Evolutionary conservation across 148 eudicot genomes (phyloP).

Genomic region (Cornus florida): DNA sequence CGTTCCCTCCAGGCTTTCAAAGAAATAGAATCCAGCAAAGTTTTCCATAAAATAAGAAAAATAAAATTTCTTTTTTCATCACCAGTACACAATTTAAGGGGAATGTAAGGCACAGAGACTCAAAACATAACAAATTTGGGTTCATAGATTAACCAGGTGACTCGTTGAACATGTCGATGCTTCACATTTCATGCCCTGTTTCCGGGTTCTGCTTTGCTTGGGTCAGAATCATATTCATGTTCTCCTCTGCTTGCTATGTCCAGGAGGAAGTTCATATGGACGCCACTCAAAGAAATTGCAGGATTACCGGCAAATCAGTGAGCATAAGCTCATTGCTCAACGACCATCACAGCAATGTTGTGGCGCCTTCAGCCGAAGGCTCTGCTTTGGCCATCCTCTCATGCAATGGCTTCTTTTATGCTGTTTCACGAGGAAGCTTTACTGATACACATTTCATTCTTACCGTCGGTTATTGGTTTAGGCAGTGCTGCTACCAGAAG

Average conservation of each 20-base stretch:
- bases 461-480: too few species aligned
- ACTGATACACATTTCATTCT: neutral
- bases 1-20: neutral
- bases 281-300: conserved; percentile 84
- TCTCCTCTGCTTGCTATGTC: neutral
- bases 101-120: neutral
- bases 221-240: neutral
- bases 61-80: too few species aligned
- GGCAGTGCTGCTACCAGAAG: neutral
- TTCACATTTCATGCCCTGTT: neutral
- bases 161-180: neutral
- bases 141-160: neutral
- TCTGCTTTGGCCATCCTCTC: neutral
- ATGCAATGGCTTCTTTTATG: neutral
- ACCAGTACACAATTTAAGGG: too few species aligned
- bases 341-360: neutral
- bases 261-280: conserved; percentile 93
- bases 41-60: too few species aligned
- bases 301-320: conserved; percentile 43
- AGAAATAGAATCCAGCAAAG: neutral
- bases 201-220: neutral
- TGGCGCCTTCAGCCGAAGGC: neutral
- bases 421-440: neutral
- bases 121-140: neutral
- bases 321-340: conserved; percentile 19